Evolutionary conservation across 2,329 filamentous ascomycete species (phyloP).

Genomic region (Penicillium sp.): DNA sequence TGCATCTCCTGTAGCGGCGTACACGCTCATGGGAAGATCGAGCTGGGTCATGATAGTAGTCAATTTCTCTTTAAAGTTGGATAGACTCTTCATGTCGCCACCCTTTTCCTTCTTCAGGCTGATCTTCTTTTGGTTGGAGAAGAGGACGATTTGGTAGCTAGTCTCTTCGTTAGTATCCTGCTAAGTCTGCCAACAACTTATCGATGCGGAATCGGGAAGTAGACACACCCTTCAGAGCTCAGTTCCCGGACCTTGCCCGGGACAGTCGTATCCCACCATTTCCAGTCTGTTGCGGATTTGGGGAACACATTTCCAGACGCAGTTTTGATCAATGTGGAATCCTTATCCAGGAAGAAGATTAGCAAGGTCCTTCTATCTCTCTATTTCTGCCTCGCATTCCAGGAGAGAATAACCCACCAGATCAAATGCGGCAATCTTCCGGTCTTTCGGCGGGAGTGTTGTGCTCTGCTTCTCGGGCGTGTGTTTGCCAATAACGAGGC

Average conservation of each 20-base stretch:
- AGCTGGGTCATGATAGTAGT: conserved; percentile 66
- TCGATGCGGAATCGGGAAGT: too few species aligned
- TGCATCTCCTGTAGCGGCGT: conserved; percentile 84
- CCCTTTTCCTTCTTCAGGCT: conserved; percentile 76
- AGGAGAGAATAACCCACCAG: conserved; percentile 40
- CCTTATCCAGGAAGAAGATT: conserved; percentile 51
- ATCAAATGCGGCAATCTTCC: conserved; percentile 52
- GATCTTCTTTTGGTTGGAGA: conserved; percentile 89
- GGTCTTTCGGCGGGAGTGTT: conserved; percentile 21
- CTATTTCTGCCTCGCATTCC: too few species aligned
- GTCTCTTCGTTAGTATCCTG: neutral
- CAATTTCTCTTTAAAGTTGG: conserved; percentile 83
- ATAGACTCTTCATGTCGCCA: conserved; percentile 67
- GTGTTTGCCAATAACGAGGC: conserved; percentile 78
- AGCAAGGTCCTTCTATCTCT: neutral
- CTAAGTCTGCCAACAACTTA: neutral
- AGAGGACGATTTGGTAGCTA: conserved; percentile 72
- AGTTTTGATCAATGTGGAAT: conserved; percentile 83
- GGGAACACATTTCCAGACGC: conserved; percentile 80
- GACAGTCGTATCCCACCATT: conserved; percentile 83
- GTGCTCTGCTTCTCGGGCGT: conserved; percentile 41
- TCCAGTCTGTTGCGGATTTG: conserved; percentile 78
- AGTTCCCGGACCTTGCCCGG: conserved; percentile 70
- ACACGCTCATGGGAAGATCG: conserved; percentile 76
- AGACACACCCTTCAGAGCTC: conserved; percentile 67